Percentiles rank a stretch among this genome's conserved stretches.
These are phyloP conservation scores for Scenedesmus sp. DNA, from an alignment of 163 green algal genomes.

Conservation along the genomic window DNA sequence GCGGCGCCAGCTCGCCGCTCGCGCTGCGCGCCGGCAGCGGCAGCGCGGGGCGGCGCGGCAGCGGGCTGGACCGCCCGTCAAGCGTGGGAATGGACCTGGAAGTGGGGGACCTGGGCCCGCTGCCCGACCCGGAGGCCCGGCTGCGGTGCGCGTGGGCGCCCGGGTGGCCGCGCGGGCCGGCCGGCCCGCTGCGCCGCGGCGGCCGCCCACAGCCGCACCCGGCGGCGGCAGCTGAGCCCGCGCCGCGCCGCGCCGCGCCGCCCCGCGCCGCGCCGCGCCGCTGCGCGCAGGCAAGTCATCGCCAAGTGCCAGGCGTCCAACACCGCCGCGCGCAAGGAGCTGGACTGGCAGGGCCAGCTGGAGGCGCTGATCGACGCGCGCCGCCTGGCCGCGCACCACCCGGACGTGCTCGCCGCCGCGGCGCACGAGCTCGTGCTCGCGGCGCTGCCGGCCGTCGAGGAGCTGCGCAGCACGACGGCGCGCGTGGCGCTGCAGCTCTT, in stretches of 20 bases:
- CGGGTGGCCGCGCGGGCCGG: no score
- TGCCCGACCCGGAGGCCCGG: constrained; percentile 53
- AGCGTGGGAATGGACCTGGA: not conserved
- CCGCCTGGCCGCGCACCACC: constrained; percentile 71
- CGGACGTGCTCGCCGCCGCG: constrained; percentile 9
- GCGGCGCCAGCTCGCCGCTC: not conserved
- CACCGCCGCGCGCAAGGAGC: constrained; percentile 71
- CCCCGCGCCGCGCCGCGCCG: no score
- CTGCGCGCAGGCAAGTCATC: constrained; percentile 40
- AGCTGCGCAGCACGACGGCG: constrained; percentile 70
- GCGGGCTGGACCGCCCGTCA: not conserved
- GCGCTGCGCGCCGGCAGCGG: not conserved
- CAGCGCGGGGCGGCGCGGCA: not conserved
- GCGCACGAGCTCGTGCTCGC: constrained; percentile 54
- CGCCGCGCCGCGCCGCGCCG: no score
- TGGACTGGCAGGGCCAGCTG: constrained; percentile 83
- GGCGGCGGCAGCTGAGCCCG: no score
- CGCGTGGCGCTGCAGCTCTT: constrained; percentile 71
- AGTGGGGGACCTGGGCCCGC: constrained; percentile 56
- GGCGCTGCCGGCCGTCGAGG: constrained; percentile 66
- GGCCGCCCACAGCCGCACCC: no score
- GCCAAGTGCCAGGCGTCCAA: constrained; percentile 65
- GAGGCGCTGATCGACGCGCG: constrained; percentile 72
- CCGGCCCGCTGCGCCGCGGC: no score
- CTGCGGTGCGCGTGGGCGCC: constrained; percentile 33